Evolutionary conservation across 23 red algal species (phyloP).

Genomic region (Rhodosorus marinus): DNA sequence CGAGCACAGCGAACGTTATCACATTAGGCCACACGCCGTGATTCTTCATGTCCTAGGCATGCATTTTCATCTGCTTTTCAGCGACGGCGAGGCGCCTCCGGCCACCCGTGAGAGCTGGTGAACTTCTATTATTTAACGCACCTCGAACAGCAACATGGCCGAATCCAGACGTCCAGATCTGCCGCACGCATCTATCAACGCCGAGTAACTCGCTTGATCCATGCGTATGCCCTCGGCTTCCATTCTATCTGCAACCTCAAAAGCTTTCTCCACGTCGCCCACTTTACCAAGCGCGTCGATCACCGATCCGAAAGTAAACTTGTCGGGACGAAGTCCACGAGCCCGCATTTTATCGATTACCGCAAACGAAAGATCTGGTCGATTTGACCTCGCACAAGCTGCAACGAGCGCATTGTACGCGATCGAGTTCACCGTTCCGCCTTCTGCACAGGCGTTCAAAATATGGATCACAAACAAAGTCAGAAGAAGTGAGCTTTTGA

Average conservation of each 20-base stretch:
- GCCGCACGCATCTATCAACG: slow-evolving; percentile 66
- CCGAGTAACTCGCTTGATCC: slow-evolving; percentile 78
- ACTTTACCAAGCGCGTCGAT: slow-evolving; percentile 66
- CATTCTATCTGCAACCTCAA: slow-evolving; percentile 55
- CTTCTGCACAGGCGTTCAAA: slow-evolving; percentile 7
- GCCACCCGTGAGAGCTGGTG: too few relatives aligned
- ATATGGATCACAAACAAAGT: too few relatives aligned
- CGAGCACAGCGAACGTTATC: slow-evolving; percentile 32
- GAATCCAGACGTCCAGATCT: slow-evolving; percentile 30
- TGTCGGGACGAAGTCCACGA: slow-evolving; percentile 18
- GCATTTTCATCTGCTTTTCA: too few relatives aligned
- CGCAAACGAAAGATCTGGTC: slow-evolving; percentile 17
- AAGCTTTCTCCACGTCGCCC: slow-evolving; percentile 39
- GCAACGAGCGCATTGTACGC: slow-evolving; percentile 58
- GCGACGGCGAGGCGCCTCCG: too few relatives aligned
- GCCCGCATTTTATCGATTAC: slow-evolving; percentile 36
- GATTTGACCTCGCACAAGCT: slow-evolving; percentile 24
- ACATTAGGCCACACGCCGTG: slow-evolving; percentile 24
- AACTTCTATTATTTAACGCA: too few relatives aligned
- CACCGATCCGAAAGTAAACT: slow-evolving; percentile 35
- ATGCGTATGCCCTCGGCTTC: slow-evolving; percentile 17
- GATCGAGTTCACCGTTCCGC: slow-evolving; percentile 6
- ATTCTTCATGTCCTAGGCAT: slow-evolving; percentile 36
- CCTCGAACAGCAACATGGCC: slow-evolving; percentile 41
- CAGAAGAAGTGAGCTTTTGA: too few relatives aligned